phyloP scores from a whole-genome alignment of 192 early-diverging fungal genomes.

The Lobosporangium transversale region DNA sequence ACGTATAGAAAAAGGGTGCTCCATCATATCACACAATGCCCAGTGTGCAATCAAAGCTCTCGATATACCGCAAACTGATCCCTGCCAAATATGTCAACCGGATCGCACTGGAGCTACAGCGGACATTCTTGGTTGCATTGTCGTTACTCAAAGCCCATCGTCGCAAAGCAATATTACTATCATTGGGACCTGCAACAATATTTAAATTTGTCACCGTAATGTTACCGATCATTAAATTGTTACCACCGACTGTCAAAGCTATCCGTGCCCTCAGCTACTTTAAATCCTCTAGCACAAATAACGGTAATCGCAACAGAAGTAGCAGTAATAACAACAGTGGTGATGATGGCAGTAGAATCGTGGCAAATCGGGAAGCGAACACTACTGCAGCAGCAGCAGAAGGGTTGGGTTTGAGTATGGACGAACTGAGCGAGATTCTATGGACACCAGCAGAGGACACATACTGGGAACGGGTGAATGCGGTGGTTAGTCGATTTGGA shows the following conservation, averaged over 20 bases:
- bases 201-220: constrained; percentile 48
- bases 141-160: constrained; percentile 46
- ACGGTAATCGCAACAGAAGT: background rate
- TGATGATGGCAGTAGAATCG: background rate
- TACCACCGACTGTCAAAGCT: constrained; percentile 38
- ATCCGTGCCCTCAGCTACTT: constrained; percentile 35
- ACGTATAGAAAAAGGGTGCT: too few relatives aligned
- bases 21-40: constrained; percentile 17
- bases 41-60: constrained; percentile 36
- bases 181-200: constrained; percentile 43
- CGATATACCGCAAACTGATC: constrained; percentile 15
- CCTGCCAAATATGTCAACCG: constrained; percentile 31
- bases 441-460: constrained; percentile 48
- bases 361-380: constrained; percentile 21
- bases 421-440: constrained; percentile 40
- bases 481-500: constrained; percentile 39
- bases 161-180: constrained; percentile 46
- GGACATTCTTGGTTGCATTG: constrained; percentile 30
- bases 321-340: constrained; percentile 3
- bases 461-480: constrained; percentile 50
- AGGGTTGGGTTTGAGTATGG: constrained; percentile 39
- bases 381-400: constrained; percentile 15
- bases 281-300: constrained; percentile 5
- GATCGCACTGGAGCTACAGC: constrained; percentile 29
- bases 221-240: constrained; percentile 38